Evolutionary conservation across 2,329 filamentous ascomycete species (phyloP).

Genomic region (Monilinia aucupariae): DNA sequence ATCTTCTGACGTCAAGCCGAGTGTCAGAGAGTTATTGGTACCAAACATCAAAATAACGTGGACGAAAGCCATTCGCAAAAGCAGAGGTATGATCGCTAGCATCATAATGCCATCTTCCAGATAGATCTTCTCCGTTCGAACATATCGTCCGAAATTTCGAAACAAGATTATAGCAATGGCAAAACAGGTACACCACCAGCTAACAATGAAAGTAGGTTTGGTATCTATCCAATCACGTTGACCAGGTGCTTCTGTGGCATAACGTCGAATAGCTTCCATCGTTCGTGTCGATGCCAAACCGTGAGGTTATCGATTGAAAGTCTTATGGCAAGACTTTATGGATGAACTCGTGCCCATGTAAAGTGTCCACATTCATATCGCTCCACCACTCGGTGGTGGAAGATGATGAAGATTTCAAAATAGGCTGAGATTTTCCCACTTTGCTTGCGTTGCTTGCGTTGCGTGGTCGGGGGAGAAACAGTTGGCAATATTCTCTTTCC

Average conservation of each 20-base stretch:
- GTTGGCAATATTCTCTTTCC: not conserved
- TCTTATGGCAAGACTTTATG: conserved; percentile 1
- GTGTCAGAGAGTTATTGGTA: conserved; percentile 75
- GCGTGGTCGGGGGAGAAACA: not conserved
- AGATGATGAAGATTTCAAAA: not conserved
- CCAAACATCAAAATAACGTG: conserved; percentile 81
- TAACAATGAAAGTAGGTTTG: conserved; percentile 84
- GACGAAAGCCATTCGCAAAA: conserved; percentile 76
- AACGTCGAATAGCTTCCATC: conserved; percentile 29
- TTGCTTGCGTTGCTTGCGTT: no score
- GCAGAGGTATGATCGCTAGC: conserved; percentile 70
- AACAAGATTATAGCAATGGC: conserved; percentile 76
- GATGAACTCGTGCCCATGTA: not conserved
- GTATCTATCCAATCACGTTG: conserved; percentile 41
- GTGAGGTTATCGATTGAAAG: not conserved
- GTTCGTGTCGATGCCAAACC: not conserved
- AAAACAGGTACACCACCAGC: conserved; percentile 88
- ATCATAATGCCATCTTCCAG: conserved; percentile 82
- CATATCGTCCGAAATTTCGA: conserved; percentile 73
- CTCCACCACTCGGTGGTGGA: not conserved
- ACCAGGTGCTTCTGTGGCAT: conserved; percentile 26
- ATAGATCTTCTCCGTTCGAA: conserved; percentile 80
- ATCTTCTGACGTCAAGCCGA: conserved; percentile 49
- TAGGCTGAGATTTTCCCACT: not conserved
- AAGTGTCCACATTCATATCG: not conserved